phyloP scores from a whole-genome alignment of 1,284 basidiomycete genomes.

The Cutaneotrichosporon sp. region DNA sequence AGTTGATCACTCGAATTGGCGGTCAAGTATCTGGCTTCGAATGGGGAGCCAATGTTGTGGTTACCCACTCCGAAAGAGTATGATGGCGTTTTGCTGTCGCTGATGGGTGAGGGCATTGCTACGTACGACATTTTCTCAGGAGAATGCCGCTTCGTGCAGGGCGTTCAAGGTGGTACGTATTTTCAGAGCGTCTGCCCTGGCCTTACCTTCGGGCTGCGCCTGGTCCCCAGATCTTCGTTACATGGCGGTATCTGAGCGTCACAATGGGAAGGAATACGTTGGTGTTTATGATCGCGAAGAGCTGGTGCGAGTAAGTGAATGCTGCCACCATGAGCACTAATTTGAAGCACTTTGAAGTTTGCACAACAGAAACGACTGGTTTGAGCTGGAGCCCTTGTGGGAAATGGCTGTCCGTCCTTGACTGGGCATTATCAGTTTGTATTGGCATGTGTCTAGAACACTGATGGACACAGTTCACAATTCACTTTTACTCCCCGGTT shows the following conservation, averaged over 20 bases:
- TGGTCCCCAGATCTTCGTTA: slow-evolving; percentile 74
- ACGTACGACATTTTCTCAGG: slow-evolving; percentile 71
- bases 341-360: slow-evolving; percentile 69
- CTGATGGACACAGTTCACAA: slow-evolving; percentile 60
- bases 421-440: slow-evolving; percentile 66
- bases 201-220: slow-evolving; percentile 57
- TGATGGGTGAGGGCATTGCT: slow-evolving; percentile 58
- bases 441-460: background rate
- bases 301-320: slow-evolving; percentile 61
- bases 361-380: slow-evolving; percentile 66
- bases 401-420: slow-evolving; percentile 73
- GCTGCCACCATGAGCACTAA: background rate
- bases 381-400: slow-evolving; percentile 76
- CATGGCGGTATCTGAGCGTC: slow-evolving; percentile 73
- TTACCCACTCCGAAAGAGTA: slow-evolving; percentile 87
- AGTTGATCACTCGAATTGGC: slow-evolving; percentile 60
- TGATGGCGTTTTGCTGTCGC: slow-evolving; percentile 28
- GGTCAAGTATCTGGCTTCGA: slow-evolving; percentile 70
- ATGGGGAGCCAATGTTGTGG: slow-evolving; percentile 72
- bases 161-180: slow-evolving; percentile 1
- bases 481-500: slow-evolving; percentile 66
- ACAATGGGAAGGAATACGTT: slow-evolving; percentile 75
- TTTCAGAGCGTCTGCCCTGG: background rate
- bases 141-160: slow-evolving; percentile 47
- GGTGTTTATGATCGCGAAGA: slow-evolving; percentile 75